Base-by-base conservation (phyloP, 192 early-diverging fungal genomes). In the Paraglomus brasilianum region DNA sequence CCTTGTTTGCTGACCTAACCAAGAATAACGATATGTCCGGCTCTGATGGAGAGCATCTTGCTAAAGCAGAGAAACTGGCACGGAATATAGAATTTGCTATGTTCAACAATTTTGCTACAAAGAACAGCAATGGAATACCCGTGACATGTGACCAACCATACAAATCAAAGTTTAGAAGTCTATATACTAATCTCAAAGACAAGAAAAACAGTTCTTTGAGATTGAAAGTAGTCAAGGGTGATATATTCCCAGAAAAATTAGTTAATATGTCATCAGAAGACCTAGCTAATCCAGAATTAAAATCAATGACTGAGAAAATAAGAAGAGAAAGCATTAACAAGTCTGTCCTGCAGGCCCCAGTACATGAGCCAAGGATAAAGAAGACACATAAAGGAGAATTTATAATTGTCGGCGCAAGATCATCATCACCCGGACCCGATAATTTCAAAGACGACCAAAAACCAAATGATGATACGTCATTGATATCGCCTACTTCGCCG, bases 261-360 rank as follows among this genome's bases (percentile, higher is more conserved):
- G 89, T 91, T 30, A 80, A 81, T 5, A 93, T 97, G 88, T 83
- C 87, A 8, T 87, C 85, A 13, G 90, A 90, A 58, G 96, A 98
- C 51, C 90, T 99, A 86, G 95, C 95, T 0, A 93, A 91, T 66
- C 89, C 90, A 1, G 86, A 85, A 58, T 72, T 91, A 9, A 80
- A 86, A 66, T 80, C 78, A 4, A 82, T 84, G 61, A 76, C 77
- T 3, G 88, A 84, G 42, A 77, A 80, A 38, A 72, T 86, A 21
- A 77, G 87, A 43, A 73, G 83, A 72, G 73, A 81, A 59, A 84
- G 79, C 61, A 72, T 86, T 19, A 77, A 83, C 51, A 77, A 88
- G 50, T 82, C 86, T 5, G 76, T 89, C 8, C 51, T 86, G 36
- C 75, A 82, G 44, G 77, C 77, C 8, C 65, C 83, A n/a, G 79